These are phyloP conservation scores for Sequoia sempervirens DNA, from an alignment of 75 land plant species.

Conservation along the genomic window DNA sequence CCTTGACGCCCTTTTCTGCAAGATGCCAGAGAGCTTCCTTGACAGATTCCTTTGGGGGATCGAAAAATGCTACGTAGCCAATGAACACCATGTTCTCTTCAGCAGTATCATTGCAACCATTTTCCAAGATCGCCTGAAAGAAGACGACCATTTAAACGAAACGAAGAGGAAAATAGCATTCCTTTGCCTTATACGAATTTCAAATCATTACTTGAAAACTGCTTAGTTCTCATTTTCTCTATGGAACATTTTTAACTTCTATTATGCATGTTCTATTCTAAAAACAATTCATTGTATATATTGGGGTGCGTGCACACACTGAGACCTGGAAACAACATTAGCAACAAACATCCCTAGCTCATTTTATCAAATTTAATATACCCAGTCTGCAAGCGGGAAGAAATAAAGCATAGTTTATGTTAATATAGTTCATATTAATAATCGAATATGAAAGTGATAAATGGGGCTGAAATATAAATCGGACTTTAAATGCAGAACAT, in stretches of 20 bases:
- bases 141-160: background rate
- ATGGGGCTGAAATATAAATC: background rate
- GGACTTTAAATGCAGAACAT: background rate
- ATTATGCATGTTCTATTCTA: background rate
- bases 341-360: background rate
- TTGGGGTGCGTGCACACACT: background rate
- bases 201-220: background rate
- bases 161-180: background rate
- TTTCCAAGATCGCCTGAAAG: background rate
- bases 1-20: constrained; percentile 24
- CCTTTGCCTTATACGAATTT: background rate
- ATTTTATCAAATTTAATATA: background rate
- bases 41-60: constrained; percentile 61
- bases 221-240: background rate
- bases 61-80: constrained; percentile 41
- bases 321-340: background rate
- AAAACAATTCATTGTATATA: background rate
- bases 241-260: background rate
- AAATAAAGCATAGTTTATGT: background rate
- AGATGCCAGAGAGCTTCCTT: constrained; percentile 37
- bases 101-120: background rate
- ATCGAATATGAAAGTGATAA: background rate
- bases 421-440: background rate
- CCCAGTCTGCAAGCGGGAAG: background rate
- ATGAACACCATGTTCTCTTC: constrained; percentile 50